These are phyloP conservation scores for Alternaria sp. DNA, from an alignment of 2,329 filamentous ascomycete genomes.

Conservation along the genomic window DNA sequence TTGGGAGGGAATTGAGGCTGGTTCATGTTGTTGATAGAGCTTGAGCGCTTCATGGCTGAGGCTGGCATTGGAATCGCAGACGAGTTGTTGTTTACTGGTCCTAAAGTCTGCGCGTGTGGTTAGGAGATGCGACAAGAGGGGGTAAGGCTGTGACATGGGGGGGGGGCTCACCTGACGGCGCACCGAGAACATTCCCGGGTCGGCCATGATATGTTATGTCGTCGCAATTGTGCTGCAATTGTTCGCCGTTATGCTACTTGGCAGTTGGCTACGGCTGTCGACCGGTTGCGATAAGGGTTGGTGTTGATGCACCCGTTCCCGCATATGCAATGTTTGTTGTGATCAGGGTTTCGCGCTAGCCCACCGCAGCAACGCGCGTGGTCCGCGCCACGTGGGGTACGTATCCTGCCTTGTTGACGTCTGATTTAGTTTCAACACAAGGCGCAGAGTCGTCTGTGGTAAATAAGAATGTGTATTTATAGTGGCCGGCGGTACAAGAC, in stretches of 20 bases:
- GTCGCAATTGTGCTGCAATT: constrained; percentile 13
- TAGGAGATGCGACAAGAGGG: constrained; percentile 21
- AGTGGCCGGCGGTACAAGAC: constrained; percentile 16
- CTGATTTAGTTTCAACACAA: background rate
- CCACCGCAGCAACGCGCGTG: constrained; percentile 33
- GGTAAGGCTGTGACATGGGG: constrained; percentile 16
- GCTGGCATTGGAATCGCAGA: constrained; percentile 83
- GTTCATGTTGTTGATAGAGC: constrained; percentile 73
- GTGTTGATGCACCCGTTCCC: constrained; percentile 26
- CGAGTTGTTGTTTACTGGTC: constrained; percentile 81
- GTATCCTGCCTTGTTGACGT: constrained; percentile 16
- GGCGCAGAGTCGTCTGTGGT: background rate
- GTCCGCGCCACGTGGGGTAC: constrained; percentile 17
- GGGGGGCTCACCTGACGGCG: constrained; percentile 77
- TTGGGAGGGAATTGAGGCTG: constrained; percentile 64
- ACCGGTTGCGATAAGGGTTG: constrained; percentile 18
- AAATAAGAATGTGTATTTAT: constrained; percentile 7
- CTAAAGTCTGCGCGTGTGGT: constrained; percentile 73
- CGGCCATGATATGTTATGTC: constrained; percentile 39
- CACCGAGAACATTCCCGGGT: constrained; percentile 81
- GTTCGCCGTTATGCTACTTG: constrained; percentile 2
- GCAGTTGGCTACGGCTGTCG: background rate
- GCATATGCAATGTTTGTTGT: constrained; percentile 42
- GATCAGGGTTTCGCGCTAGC: constrained; percentile 29
- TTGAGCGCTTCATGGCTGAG: constrained; percentile 93